phyloP scores from a whole-genome alignment of 257 asterid species.

The Lithospermum erythrorhizon region DNA sequence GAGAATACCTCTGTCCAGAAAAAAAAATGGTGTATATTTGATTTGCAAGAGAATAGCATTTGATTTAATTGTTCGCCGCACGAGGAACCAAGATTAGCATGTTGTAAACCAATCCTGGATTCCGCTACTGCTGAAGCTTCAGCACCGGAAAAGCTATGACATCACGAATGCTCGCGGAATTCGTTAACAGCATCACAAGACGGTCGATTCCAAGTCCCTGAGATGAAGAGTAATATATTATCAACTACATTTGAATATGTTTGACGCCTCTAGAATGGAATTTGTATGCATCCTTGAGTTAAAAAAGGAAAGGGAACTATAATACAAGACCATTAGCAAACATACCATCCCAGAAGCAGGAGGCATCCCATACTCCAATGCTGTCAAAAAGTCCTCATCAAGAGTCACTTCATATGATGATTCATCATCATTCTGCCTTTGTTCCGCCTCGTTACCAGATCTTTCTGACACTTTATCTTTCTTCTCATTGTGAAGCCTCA shows the following conservation, averaged over 20 bases:
- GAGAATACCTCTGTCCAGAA: too few species aligned
- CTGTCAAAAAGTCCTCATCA: slow-evolving; percentile 89
- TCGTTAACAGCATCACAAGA: slow-evolving; percentile 79
- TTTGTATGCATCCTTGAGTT: background rate
- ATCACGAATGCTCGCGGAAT: slow-evolving; percentile 80
- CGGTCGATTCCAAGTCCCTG: slow-evolving; percentile 97
- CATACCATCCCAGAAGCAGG: slow-evolving; percentile 98
- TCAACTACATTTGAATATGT: background rate
- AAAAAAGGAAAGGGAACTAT: too few species aligned
- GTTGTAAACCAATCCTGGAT: too few species aligned
- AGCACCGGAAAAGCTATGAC: slow-evolving; percentile 91
- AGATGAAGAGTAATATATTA: background rate
- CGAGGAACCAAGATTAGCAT: too few species aligned
- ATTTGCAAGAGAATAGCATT: too few species aligned
- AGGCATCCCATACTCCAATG: slow-evolving; percentile 97
- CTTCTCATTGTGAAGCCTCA: slow-evolving; percentile 73
- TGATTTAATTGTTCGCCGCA: too few species aligned
- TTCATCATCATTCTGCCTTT: slow-evolving; percentile 27
- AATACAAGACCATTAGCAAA: background rate
- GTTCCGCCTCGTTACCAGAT: slow-evolving; percentile 17
- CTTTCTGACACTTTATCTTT: slow-evolving; percentile 23
- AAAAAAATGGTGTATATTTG: too few species aligned
- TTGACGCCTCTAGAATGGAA: background rate
- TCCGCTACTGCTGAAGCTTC: slow-evolving; percentile 43
- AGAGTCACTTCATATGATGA: slow-evolving; percentile 67